Evolutionary conservation across 768 basidiomycete genomes (phyloP).

Genomic region (Ramaria rubella): DNA sequence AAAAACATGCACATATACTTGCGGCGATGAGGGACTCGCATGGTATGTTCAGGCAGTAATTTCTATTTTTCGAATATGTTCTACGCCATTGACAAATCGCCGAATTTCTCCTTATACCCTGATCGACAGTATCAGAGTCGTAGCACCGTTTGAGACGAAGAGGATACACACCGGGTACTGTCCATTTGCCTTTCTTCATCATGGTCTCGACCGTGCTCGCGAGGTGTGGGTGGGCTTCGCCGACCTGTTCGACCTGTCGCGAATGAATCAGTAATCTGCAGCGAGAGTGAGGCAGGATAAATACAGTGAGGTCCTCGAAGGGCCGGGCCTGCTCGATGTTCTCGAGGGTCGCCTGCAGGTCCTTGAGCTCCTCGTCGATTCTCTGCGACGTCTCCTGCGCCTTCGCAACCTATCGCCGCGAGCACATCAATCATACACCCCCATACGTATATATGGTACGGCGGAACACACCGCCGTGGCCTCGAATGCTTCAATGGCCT

Average conservation of each 20-base stretch:
- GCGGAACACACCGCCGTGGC: conserved; percentile 74
- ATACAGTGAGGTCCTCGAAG: conserved; percentile 91
- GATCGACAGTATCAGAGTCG: conserved; percentile 9
- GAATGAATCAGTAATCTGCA: not conserved
- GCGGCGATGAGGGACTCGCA: too few relatives aligned
- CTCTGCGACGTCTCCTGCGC: conserved; percentile 86
- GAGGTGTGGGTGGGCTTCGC: conserved; percentile 88
- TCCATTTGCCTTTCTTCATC: conserved; percentile 98
- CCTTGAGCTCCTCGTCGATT: conserved; percentile 85
- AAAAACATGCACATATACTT: too few relatives aligned
- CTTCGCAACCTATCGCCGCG: conserved; percentile 58
- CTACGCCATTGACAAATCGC: conserved; percentile 67
- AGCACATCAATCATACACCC: not conserved
- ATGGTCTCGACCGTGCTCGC: conserved; percentile 86
- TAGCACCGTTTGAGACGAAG: not conserved
- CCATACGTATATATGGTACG: conserved; percentile 10
- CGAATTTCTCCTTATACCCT: conserved; percentile 96
- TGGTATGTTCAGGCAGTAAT: too few relatives aligned
- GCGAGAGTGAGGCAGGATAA: conserved; percentile 26
- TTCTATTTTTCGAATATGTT: too few relatives aligned
- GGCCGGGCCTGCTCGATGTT: conserved; percentile 98
- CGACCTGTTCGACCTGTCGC: conserved; percentile 76
- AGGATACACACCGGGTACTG: conserved; percentile 75
- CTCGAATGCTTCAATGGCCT: conserved; percentile 96
- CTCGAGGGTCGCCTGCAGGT: conserved; percentile 86